Conservation (phyloP, 208 protist genomes). For the Leptomonas seymouri region DNA sequence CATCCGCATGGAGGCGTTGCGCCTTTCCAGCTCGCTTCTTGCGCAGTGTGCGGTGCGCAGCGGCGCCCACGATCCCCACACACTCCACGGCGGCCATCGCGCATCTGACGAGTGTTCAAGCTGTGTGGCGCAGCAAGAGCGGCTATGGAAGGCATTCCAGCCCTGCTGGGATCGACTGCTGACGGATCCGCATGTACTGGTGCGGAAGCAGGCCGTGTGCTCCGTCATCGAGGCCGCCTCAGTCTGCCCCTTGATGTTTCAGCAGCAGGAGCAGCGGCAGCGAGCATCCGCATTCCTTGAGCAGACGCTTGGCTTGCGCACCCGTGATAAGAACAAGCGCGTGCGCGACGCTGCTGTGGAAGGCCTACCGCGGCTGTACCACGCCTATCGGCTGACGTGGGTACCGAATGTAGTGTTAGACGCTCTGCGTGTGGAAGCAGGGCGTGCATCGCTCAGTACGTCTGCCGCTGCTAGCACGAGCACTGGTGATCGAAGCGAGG, state of each 20-base stretch:
- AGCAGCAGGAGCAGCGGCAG: not conserved
- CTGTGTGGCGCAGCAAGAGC: conserved; percentile 18
- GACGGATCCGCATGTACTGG: conserved; percentile 50
- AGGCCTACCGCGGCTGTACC: conserved; percentile 57
- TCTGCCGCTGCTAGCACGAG: not conserved
- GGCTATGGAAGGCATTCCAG: conserved; percentile 39
- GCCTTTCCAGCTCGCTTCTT: conserved; percentile 32
- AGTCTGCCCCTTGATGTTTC: conserved; percentile 25
- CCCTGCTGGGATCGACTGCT: conserved; percentile 41
- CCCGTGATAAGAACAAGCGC: conserved; percentile 62
- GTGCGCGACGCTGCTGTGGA: conserved; percentile 65
- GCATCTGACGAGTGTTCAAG: not conserved
- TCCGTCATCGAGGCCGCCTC: conserved; percentile 43
- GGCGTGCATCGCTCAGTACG: not conserved
- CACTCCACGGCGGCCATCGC: not conserved
- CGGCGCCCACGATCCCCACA: conserved; percentile 14
- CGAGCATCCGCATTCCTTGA: conserved; percentile 29
- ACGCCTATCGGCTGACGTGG: conserved; percentile 44
- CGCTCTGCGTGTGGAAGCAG: conserved; percentile 47
- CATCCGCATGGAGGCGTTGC: conserved; percentile 56
- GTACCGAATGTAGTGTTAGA: conserved; percentile 62
- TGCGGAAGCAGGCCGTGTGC: conserved; percentile 54
- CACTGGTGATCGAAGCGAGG: not conserved
- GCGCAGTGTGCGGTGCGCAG: conserved; percentile 8
- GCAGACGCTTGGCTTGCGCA: conserved; percentile 53